Base-by-base conservation (phyloP, 306 rosid species). In the Mimosa pudica region DNA sequence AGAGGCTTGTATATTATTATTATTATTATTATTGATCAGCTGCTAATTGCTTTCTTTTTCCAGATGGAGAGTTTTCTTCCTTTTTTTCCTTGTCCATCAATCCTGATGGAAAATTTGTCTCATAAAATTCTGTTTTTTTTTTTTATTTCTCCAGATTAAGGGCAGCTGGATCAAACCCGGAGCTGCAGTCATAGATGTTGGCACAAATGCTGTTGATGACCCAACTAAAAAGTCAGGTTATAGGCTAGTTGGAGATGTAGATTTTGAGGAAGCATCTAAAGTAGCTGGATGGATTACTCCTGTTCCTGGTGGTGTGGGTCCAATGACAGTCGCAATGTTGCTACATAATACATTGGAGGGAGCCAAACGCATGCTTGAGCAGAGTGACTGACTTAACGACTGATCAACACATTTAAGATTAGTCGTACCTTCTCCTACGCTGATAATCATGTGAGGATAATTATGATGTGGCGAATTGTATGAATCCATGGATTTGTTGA, bases 161-260 rank as follows among this genome's bases (percentile, higher is more conserved):
- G 98, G 97, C 11, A 85, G 92, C 77, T 94, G 97, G 98, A 86
- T 92, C 83, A 94, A 94, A 85, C 95, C 97, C 8, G 98, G 98
- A 78, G 97, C 97, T 76, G 97, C 94, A 41, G 89, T 94, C 24
- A 94, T 92, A 33, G 98, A 92, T 82, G 98, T 94, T 11, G 97
- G 98, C 77, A 94, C 97, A 73, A 92, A 91, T 74, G 89, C 97
- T 64, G 84, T 92, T 3, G 95, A 94, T 69, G 97, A 94, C 82
- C 87, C 89, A 33, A 92, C 89, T 18, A 92, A 48, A 82, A 91
- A 91, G 91, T 82, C 95, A 0, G 97, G 98, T 75, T 94, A 91
- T 36, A 83, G 95, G 84, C 90, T 94, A 47, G 97, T 94, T 14
- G 97, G 97, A 81, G 97, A 94, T 79, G 97, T 92, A 79, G 93